Conservation (phyloP, 257 asterid genomes). For the Solanum sejunctum region DNA sequence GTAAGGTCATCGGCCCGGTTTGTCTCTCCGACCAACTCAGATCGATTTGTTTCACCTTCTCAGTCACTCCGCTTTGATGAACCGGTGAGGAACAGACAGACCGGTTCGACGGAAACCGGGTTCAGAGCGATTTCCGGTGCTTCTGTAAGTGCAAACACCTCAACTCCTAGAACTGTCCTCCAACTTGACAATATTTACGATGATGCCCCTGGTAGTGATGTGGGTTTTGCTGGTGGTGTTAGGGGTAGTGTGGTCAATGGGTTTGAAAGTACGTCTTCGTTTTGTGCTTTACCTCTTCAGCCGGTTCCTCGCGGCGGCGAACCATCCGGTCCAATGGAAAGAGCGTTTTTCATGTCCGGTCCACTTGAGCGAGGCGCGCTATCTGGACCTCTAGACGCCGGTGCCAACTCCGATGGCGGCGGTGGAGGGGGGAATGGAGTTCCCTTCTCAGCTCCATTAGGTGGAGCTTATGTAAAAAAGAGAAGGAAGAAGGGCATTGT, state of each 20-base stretch:
- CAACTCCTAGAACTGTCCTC: conserved; percentile 9
- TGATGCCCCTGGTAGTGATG: conserved; percentile 1
- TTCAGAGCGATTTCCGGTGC: conserved; percentile 17
- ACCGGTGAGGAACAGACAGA: background rate
- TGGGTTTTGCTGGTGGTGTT: background rate
- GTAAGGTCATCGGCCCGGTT: conserved; percentile 11
- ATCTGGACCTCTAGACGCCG: conserved; percentile 5
- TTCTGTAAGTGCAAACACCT: conserved; percentile 12
- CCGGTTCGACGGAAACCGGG: conserved; percentile 4
- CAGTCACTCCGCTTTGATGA: conserved; percentile 15
- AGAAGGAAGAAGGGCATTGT: conserved; percentile 2
- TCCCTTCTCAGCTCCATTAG: conserved; percentile 8
- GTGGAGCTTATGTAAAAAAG: background rate
- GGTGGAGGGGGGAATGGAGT: background rate
- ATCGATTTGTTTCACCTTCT: conserved; percentile 12
- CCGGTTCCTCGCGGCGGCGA: conserved; percentile 1
- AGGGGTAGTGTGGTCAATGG: conserved; percentile 14
- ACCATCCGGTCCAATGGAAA: conserved; percentile 3
- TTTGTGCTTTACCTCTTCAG: conserved; percentile 4
- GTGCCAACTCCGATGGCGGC: background rate
- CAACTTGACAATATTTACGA: conserved; percentile 7
- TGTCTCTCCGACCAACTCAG: conserved; percentile 10
- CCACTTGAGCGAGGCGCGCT: conserved; percentile 15
- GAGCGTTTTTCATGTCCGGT: conserved; percentile 11
- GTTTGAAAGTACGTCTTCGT: conserved; percentile 11